Percentiles rank a stretch among this genome's conserved stretches.
Conservation (phyloP, 139 green algal genomes). For the Chlamydomonas applanata region DNA sequence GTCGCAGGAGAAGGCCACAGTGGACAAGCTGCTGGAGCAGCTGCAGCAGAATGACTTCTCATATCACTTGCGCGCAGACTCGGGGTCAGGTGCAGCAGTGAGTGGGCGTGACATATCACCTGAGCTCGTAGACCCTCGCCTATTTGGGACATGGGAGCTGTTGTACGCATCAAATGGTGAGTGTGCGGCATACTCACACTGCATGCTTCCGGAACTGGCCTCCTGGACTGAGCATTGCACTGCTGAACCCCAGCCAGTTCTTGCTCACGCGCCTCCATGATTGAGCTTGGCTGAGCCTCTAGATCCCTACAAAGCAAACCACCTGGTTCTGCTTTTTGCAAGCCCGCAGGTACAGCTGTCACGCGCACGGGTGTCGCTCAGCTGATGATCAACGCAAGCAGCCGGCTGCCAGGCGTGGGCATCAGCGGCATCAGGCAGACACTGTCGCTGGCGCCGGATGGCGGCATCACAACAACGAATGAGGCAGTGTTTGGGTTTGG, state of each 20-base stretch:
- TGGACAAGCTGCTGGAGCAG: conserved; percentile 23
- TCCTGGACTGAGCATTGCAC: not conserved
- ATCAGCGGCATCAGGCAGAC: conserved; percentile 16
- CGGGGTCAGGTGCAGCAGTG: too few species aligned
- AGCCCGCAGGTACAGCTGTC: not conserved
- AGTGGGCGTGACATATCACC: not conserved
- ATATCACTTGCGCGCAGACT: not conserved
- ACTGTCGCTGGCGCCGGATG: not conserved
- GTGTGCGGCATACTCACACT: not conserved
- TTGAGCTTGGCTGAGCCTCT: too few species aligned
- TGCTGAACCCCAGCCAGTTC: too few species aligned
- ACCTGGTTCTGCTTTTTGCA: not conserved
- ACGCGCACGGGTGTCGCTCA: not conserved
- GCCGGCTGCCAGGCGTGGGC: conserved; percentile 18
- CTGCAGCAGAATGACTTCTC: not conserved
- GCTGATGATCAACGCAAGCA: not conserved
- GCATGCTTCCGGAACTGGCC: not conserved
- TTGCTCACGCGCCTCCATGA: too few species aligned
- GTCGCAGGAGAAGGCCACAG: conserved; percentile 7
- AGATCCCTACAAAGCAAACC: too few species aligned
- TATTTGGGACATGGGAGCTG: conserved; percentile 30
- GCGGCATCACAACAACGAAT: conserved; percentile 25
- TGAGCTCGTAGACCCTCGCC: not conserved
- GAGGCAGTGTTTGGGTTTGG: conserved; percentile 31
- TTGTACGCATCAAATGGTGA: conserved; percentile 39